Evolutionary conservation across 1,284 basidiomycete genomes (phyloP), one percentile per base, ranked within the genome.

Genomic region (Porodaedalea pini): DNA sequence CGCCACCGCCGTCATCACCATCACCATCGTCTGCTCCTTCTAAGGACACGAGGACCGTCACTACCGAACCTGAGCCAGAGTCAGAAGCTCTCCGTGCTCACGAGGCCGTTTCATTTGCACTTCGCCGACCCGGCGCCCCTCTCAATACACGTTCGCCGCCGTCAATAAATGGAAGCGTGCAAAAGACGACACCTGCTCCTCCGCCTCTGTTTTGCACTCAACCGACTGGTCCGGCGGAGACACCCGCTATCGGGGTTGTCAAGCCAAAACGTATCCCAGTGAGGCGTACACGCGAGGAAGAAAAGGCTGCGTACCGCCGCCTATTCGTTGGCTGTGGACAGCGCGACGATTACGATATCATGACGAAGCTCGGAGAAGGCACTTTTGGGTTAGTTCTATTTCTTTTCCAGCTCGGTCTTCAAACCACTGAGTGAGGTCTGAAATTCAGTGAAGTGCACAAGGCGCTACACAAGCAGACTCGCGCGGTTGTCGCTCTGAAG

Each of bases 341-440:
- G 47, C 81, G 94, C 61, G 73, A 74, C n/a, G 87, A 90, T 61
- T 97, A 96, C 69, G 83, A 87, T 56, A 76, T 87, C 10, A 86
- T 87, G 32, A 87, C 85, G 7, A 96, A 96, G 72, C 75, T 98
- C 25, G 94, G 94, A 41, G 94, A 97, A 71, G 94, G 94, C 6
- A 98, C 95, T 10, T 98, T 97, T 70, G 94, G 94, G 91, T 91
- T 67, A 50, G 84, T 78, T 13, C 34, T 57, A n/a, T 32, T 41
- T 37, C 36, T 57, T 36, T 7, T 31, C 25, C 29, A 54, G 15
- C 10, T n/a, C 3, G 29, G 36, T 27, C 11, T 39, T 58, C 44
- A 13, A 21, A 37, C 10, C n/a, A 10, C 23, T 61, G 2, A 54
- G n/a, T 21, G 13, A 29, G 27, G 50, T 59, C 39, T n/a, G n/a